Conservation (phyloP, 805 yeast genomes). For the Saccharomycopsis fermentans region DNA sequence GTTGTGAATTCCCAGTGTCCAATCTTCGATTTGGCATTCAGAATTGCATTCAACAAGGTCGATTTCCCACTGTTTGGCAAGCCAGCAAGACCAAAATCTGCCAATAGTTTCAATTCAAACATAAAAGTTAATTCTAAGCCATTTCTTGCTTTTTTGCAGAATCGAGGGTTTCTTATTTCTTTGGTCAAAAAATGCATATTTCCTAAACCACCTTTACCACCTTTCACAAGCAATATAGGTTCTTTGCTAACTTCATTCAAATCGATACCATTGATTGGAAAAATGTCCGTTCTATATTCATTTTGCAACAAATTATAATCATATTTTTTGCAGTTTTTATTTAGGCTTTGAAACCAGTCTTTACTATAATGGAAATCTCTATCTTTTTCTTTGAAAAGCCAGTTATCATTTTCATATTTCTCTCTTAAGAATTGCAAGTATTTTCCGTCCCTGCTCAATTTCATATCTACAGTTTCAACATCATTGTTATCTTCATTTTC, state of each 20-base stretch:
- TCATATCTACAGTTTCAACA: constrained; percentile 23
- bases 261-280: constrained; percentile 81
- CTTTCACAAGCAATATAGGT: constrained; percentile 63
- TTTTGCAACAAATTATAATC: constrained; percentile 48
- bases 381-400: constrained; percentile 77
- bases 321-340: constrained; percentile 50
- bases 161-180: constrained; percentile 80
- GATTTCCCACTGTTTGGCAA: constrained; percentile 96
- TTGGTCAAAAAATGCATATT: constrained; percentile 89
- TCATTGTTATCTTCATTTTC: constrained; percentile 19
- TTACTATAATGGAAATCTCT: constrained; percentile 57
- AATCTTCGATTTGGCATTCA: constrained; percentile 80
- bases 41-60: constrained; percentile 74
- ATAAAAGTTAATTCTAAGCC: constrained; percentile 59
- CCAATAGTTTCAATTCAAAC: constrained; percentile 78
- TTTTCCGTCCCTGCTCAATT: constrained; percentile 25
- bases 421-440: constrained; percentile 50
- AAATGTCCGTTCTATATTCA: constrained; percentile 54
- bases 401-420: constrained; percentile 69
- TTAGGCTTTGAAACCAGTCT: constrained; percentile 57
- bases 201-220: constrained; percentile 94
- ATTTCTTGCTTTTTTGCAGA: constrained; percentile 69
- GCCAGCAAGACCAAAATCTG: constrained; percentile 91
- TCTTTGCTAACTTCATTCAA: constrained; percentile 46
- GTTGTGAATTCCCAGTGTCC: constrained; percentile 99